Base-by-base conservation (phyloP, 306 rosid species). In the Hippophae gyantsensis region DNA sequence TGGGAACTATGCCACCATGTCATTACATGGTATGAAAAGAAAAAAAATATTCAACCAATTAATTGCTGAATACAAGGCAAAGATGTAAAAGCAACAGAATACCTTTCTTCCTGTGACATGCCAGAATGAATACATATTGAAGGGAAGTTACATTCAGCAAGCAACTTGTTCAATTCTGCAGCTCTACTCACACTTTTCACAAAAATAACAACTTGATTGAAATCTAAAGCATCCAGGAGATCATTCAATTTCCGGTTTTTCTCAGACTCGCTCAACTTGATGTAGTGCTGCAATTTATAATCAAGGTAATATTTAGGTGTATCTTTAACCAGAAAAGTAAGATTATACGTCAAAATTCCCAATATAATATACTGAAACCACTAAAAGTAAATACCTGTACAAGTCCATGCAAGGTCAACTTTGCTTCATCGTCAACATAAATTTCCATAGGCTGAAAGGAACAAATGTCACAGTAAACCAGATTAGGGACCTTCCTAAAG, bases 371-470 rank as follows among this genome's bases (percentile, higher is more conserved):
- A 18, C 6, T 27, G 8, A 66, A 60, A 61, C 18, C 48, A 41
- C 45, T 11, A 58, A 45, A 59, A 63, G 48, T 2, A 43, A 57
- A 6, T 60, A 89, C 99, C 97, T 92, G 99, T 57, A 92, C 99
- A 65, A 92, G 96, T 50, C 99, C 99, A 51, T 92, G 99, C 69
- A 93, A 82, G 45, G 99, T 93, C 87, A 93, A 65, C 79, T 93
- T 93, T 67, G 99, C 96, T 76, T 93, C 99, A 4, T 93, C 99
- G 4, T 93, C 99, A 42, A 93, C 99, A 84, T 93, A 93, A 62
- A 93, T 93, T 93, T 93, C 99, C 99, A 93, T 93, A 18, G 99
- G 99, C 99, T 93, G 99, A 84, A 93, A 93, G 82, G 88, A 88
- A 88, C 83, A 93, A 84, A 88, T 72, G 82, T 84, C 79, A 86